These are phyloP conservation scores for Candida dubliniensis DNA, from an alignment of 1,139 yeast genomes.

Conservation along the genomic window DNA sequence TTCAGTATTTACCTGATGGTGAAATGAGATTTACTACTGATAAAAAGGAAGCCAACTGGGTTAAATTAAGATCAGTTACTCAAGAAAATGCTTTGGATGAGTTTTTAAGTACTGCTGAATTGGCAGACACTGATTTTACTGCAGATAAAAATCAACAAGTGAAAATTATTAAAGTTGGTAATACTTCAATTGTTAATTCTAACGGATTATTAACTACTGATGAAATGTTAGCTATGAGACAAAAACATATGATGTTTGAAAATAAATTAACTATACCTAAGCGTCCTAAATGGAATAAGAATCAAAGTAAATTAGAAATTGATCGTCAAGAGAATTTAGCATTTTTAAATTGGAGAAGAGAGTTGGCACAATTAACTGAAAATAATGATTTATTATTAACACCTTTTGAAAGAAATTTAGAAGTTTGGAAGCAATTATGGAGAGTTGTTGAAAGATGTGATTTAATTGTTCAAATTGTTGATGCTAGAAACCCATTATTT, in stretches of 20 bases:
- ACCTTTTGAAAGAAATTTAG: slow-evolving; percentile 95
- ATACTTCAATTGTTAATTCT: slow-evolving; percentile 50
- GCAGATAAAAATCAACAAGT: slow-evolving; percentile 87
- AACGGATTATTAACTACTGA: slow-evolving; percentile 59
- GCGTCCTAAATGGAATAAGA: slow-evolving; percentile 81
- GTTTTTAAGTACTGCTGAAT: slow-evolving; percentile 88
- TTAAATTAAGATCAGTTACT: slow-evolving; percentile 86
- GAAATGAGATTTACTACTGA: slow-evolving; percentile 83
- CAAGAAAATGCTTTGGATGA: slow-evolving; percentile 95
- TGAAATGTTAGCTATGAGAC: slow-evolving; percentile 62
- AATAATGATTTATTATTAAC: slow-evolving; percentile 80
- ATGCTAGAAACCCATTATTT: slow-evolving; percentile 90
- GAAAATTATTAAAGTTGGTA: slow-evolving; percentile 76
- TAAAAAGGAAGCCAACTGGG: slow-evolving; percentile 85
- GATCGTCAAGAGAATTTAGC: slow-evolving; percentile 89
- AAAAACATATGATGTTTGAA: slow-evolving; percentile 71
- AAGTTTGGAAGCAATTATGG: slow-evolving; percentile 99
- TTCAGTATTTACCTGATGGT: slow-evolving; percentile 78
- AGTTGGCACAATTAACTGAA: slow-evolving; percentile 82
- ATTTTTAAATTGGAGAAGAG: slow-evolving; percentile 91
- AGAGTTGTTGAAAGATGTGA: slow-evolving; percentile 96
- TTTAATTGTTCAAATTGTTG: slow-evolving; percentile 94
- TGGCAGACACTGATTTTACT: slow-evolving; percentile 94
- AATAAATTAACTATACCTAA: slow-evolving; percentile 90
- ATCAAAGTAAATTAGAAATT: slow-evolving; percentile 71